Evolutionary conservation across 2,329 filamentous ascomycete species (phyloP).

Genomic region (Aureobasidium pullulans): DNA sequence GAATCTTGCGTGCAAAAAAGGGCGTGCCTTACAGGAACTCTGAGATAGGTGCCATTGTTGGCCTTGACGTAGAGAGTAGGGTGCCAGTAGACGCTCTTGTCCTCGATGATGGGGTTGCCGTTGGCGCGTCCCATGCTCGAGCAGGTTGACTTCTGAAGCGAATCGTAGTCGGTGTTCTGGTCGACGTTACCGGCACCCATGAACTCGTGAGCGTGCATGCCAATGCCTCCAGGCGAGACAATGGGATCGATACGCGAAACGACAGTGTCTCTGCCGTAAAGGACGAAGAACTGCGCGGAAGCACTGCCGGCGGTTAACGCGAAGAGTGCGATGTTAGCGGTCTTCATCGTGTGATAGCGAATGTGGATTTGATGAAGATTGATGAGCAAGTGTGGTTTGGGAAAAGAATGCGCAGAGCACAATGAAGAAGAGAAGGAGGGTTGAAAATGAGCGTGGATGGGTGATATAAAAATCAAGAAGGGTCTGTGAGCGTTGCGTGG

Average conservation of each 20-base stretch:
- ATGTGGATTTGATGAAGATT: not conserved
- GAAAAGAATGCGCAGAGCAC: not conserved
- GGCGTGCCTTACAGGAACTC: conserved; percentile 37
- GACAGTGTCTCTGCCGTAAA: conserved; percentile 31
- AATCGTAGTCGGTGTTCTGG: conserved; percentile 53
- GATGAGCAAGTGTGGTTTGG: not conserved
- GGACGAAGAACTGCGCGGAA: conserved; percentile 21
- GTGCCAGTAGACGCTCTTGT: conserved; percentile 72
- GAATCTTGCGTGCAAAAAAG: too few relatives aligned
- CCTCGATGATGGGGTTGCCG: conserved; percentile 40
- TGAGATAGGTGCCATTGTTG: conserved; percentile 49
- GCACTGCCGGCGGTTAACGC: conserved; percentile 2
- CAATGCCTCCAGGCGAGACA: conserved; percentile 52
- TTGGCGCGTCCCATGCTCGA: conserved; percentile 22
- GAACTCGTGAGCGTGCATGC: conserved; percentile 61
- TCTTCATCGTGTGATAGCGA: conserved; percentile 5
- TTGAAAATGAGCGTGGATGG: not conserved
- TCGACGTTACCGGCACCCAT: conserved; percentile 64
- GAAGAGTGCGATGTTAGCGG: not conserved
- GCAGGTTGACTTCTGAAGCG: conserved; percentile 53
- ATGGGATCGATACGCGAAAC: conserved; percentile 61
- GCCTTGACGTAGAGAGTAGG: conserved; percentile 62
- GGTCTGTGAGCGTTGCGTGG: conserved; percentile 3
- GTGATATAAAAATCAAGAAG: not conserved
- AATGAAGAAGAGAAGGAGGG: not conserved